Evolutionary conservation across 164 flowering plant genomes (phyloP).

Genomic region (Vitis vinifera): ASM3070453v1 NC_081810.1:2802001-2802500

Average conservation of each 20-base stretch:
- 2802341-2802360: constrained; percentile 91
- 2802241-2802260: constrained; percentile 97
- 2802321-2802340: constrained; percentile 90
- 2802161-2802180: constrained; percentile 97
- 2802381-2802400: too few relatives aligned
- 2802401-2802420: neutral
- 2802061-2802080: constrained; percentile 99
- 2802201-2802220: constrained; percentile 94
- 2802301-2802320: constrained; percentile 88
- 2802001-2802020: neutral
- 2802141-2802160: constrained; percentile 90
- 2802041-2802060: constrained; percentile 70
- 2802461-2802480: neutral
- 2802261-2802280: constrained; percentile 87
- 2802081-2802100: constrained; percentile 80
- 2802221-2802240: constrained; percentile 87
- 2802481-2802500: neutral
- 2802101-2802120: constrained; percentile 93
- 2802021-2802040: neutral
- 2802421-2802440: neutral
- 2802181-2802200: constrained; percentile 98
- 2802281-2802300: constrained; percentile 93
- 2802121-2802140: constrained; percentile 96
- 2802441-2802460: neutral
- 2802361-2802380: neutral